Evolutionary conservation across 805 yeast species (phyloP).

Genomic region (Kluyveromyces aestuarii): DNA sequence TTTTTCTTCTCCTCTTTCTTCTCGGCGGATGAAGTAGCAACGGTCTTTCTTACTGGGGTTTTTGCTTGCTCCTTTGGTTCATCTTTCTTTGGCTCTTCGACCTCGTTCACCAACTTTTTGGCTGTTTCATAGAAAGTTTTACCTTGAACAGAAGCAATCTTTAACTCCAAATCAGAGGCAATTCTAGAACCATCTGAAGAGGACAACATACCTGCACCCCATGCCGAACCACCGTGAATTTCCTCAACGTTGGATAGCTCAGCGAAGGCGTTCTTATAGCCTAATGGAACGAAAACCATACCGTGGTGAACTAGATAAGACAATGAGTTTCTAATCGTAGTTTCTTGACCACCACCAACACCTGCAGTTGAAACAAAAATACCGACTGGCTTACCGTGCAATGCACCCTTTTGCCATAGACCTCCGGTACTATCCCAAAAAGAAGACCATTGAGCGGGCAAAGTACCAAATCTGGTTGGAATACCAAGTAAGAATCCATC

Average conservation of each 20-base stretch:
- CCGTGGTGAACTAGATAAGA: conserved; percentile 69
- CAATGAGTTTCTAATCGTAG: conserved; percentile 50
- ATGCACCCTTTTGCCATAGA: conserved; percentile 62
- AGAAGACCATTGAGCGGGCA: conserved; percentile 67
- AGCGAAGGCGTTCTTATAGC: conserved; percentile 52
- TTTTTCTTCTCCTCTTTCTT: conserved; percentile 2
- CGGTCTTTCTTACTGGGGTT: neutral
- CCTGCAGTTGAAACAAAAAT: conserved; percentile 63
- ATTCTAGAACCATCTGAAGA: conserved; percentile 68
- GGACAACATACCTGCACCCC: conserved; percentile 82
- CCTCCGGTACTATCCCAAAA: conserved; percentile 76
- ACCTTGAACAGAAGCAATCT: conserved; percentile 63
- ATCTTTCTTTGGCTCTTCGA: conserved; percentile 1
- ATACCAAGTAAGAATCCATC: conserved; percentile 72
- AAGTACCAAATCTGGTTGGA: conserved; percentile 71
- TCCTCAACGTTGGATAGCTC: conserved; percentile 50
- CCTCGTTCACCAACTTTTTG: neutral
- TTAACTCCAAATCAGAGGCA: conserved; percentile 54
- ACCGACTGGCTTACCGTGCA: conserved; percentile 67
- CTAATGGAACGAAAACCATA: conserved; percentile 66
- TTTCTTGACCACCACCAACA: conserved; percentile 74
- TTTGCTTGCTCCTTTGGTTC: neutral
- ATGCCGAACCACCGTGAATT: conserved; percentile 74
- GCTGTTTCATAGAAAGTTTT: conserved; percentile 42
- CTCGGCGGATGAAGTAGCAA: neutral